Evolutionary conservation across 306 rosid genomes (phyloP).

Genomic region (Pyrus communis): DNA sequence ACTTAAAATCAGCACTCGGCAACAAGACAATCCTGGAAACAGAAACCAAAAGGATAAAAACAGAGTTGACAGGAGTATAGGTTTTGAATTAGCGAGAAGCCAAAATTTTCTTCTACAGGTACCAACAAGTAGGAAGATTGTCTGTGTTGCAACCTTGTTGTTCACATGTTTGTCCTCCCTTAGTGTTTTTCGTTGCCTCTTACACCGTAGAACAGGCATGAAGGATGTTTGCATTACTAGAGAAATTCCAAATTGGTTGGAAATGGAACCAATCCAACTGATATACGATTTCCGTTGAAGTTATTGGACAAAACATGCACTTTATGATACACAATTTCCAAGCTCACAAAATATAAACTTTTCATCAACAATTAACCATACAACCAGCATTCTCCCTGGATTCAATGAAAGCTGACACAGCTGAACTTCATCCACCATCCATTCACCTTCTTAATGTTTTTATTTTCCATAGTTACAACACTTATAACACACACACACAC

Average conservation of each 20-base stretch:
- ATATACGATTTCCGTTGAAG: neutral
- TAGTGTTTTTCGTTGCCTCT: neutral
- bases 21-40: neutral
- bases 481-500: neutral
- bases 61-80: neutral
- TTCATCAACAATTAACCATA: neutral
- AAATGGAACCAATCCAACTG: neutral
- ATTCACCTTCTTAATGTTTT: neutral
- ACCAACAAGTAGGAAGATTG: neutral
- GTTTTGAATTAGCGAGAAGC: neutral
- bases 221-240: neutral
- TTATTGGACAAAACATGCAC: neutral
- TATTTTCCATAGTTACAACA: neutral
- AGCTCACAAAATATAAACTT: neutral
- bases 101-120: neutral
- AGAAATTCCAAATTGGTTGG: neutral
- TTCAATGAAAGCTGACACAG: neutral
- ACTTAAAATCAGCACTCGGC: neutral
- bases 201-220: neutral
- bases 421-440: neutral
- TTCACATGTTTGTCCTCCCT: neutral
- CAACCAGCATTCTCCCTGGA: neutral
- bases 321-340: neutral
- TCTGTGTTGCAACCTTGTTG: neutral
- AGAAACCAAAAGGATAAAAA: neutral